These are phyloP conservation scores for Microdochium bolleyi DNA, from an alignment of 2,329 filamentous ascomycete genomes.

Conservation along the genomic window DNA sequence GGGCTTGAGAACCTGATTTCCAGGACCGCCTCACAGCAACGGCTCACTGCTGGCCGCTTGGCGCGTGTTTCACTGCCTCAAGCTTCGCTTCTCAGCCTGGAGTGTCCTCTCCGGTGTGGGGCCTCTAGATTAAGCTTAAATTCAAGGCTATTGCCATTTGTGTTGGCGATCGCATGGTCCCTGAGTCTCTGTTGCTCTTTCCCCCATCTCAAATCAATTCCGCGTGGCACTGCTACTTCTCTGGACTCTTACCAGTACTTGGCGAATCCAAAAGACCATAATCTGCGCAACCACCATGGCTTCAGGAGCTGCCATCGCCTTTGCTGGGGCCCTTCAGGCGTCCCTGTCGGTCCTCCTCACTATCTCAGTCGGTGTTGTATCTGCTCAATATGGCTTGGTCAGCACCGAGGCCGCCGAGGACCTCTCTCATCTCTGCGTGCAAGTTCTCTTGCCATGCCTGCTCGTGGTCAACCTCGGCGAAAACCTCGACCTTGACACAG, in stretches of 20 bases:
- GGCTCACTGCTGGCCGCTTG: too few relatives aligned
- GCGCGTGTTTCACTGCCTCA: too few relatives aligned
- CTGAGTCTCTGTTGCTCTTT: too few relatives aligned
- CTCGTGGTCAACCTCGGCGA: constrained; percentile 17
- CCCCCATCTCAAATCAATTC: too few relatives aligned
- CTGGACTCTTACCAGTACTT: not conserved
- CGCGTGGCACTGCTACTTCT: not conserved
- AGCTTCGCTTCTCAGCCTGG: not conserved
- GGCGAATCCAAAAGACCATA: not conserved
- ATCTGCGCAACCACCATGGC: constrained; percentile 1
- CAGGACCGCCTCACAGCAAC: not conserved
- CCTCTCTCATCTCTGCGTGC: constrained; percentile 18
- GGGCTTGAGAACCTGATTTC: too few relatives aligned
- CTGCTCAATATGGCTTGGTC: constrained; percentile 13
- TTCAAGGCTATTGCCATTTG: not conserved
- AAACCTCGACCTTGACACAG: constrained; percentile 12
- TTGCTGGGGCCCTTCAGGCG: constrained; percentile 19
- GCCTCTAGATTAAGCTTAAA: not conserved
- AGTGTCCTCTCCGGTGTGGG: not conserved
- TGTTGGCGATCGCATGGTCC: too few relatives aligned
- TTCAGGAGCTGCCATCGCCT: constrained; percentile 12
- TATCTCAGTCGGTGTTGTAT: constrained; percentile 14
- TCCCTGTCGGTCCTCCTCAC: constrained; percentile 19
- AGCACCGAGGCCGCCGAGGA: constrained; percentile 12
- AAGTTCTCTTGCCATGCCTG: constrained; percentile 18